phyloP scores from a whole-genome alignment of 73 alveolate species.

The Blepharisma japonicum region DNA sequence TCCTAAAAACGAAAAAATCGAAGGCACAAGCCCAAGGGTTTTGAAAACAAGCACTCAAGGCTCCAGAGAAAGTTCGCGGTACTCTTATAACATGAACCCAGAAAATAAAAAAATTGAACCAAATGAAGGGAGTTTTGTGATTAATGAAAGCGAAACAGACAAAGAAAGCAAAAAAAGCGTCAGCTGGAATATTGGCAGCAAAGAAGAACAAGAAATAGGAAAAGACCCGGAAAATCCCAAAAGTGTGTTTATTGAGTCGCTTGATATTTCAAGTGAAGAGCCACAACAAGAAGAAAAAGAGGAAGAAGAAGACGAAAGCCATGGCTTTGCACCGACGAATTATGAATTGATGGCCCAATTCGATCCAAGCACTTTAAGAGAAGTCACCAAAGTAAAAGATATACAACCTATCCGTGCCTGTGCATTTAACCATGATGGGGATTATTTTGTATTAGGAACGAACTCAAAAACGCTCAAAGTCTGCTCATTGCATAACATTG shows the following conservation, averaged over 20 bases:
- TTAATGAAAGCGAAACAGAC: constrained; percentile 13
- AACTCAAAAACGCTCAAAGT: constrained; percentile 88
- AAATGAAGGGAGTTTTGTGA: constrained; percentile 15
- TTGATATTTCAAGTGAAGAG: background rate
- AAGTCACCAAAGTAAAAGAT: constrained; percentile 55
- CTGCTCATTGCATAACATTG: constrained; percentile 73
- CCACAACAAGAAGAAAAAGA: background rate
- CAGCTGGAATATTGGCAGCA: background rate
- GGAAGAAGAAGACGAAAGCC: constrained; percentile 16
- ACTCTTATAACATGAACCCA: background rate
- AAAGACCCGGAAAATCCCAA: background rate
- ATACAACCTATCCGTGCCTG: constrained; percentile 92
- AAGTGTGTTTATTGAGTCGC: constrained; percentile 12
- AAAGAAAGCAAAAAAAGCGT: constrained; percentile 1
- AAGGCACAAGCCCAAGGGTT: background rate
- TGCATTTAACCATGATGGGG: constrained; percentile 90
- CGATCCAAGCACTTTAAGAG: constrained; percentile 16
- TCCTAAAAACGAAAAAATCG: background rate
- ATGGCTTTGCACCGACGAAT: background rate
- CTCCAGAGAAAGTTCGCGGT: constrained; percentile 25
- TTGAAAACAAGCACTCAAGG: background rate
- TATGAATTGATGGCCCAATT: constrained; percentile 15
- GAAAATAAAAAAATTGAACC: background rate
- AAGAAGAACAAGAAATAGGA: background rate
- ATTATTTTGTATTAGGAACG: constrained; percentile 91